These are phyloP conservation scores for Irpex sp. DNA, from an alignment of 1,284 basidiomycete genomes.

Conservation along the genomic window DNA sequence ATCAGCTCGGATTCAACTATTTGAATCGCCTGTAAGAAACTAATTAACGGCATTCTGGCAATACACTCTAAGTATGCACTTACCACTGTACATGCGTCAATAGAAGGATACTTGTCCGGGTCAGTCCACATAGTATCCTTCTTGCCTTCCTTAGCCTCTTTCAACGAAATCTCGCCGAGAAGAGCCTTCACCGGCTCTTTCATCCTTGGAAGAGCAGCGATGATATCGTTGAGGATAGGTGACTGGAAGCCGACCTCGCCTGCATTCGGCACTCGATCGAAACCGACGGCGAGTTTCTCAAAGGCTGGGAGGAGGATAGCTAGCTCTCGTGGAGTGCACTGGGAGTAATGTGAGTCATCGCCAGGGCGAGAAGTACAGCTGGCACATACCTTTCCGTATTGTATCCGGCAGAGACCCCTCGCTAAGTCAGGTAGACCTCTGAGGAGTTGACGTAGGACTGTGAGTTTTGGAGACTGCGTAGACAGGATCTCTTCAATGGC, in stretches of 20 bases:
- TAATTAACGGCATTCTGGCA: neutral
- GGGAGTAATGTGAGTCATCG: neutral
- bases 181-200: constrained; percentile 53
- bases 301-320: constrained; percentile 76
- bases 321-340: constrained; percentile 87
- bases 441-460: constrained; percentile 67
- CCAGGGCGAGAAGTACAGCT: neutral
- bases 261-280: constrained; percentile 38
- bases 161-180: constrained; percentile 59
- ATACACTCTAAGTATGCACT: constrained; percentile 27
- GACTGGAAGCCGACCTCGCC: constrained; percentile 55
- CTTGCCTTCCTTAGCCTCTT: constrained; percentile 64
- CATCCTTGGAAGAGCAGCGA: constrained; percentile 68
- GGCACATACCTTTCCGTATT: constrained; percentile 74
- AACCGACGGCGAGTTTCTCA: constrained; percentile 68
- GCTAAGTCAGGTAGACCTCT: constrained; percentile 85
- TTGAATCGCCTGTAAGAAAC: constrained; percentile 44
- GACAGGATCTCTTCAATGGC: constrained; percentile 81
- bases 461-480: constrained; percentile 53
- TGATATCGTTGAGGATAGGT: constrained; percentile 66
- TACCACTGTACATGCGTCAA: constrained; percentile 50
- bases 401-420: constrained; percentile 84
- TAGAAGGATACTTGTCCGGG: constrained; percentile 56
- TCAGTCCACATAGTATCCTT: constrained; percentile 78
- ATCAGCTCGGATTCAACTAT: constrained; percentile 70